Base-by-base conservation (phyloP, 1,284 basidiomycete species). In the Tausonia pullulans region DNA sequence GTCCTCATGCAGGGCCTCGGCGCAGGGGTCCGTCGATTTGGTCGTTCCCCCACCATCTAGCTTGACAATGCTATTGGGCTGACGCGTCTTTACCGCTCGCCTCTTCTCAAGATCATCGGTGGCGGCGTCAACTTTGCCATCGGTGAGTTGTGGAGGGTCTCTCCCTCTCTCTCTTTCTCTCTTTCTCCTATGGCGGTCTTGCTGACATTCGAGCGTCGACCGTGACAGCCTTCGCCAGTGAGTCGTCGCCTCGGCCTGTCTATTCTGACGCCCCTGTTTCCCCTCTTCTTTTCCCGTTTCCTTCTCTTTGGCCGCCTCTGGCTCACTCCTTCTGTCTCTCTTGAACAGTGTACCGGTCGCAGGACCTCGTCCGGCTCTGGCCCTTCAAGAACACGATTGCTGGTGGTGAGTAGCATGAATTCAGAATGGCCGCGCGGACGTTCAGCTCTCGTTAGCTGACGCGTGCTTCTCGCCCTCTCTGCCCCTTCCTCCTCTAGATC, bases 71-170 rank as follows among this genome's bases (percentile, higher is more conserved):
- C 40, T 55, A 27, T 27, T 44, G 48, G 39, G 16, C 54, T 49
- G 40, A 49, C 52, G 13, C 7, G 41, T 53, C 53, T 53, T 8
- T 5, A n/a, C 52, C 60, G 11, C 16, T 8, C 11, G 44, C 55
- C 9, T 48, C 46, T 27, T 43, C 7, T 50, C 7, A 45, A 57
- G 58, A 13, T 50, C 56, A 74, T 76, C 43, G 74, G 76, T 66
- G 72, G 70, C 14, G 75, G 74, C 7, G 72, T 72, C 10, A 78
- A 78, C 68, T 77, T 77, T 69, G 75, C 67, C 14, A 74, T 78
- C 10, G 75, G 62, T 64, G 43, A 11, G 62, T 53, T 10, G n/a
- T n/a, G n/a, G n/a, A n/a, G n/a, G n/a, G n/a, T n/a, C n/a, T n/a
- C n/a, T n/a, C n/a, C n/a, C n/a, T 43, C 48, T 52, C 1, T 40